A percentile compares a stretch with the other conserved stretches of the same genome.
Evolutionary conservation across 192 early-diverging fungal genomes (phyloP).

Genomic region (Gigaspora rosea): DNA sequence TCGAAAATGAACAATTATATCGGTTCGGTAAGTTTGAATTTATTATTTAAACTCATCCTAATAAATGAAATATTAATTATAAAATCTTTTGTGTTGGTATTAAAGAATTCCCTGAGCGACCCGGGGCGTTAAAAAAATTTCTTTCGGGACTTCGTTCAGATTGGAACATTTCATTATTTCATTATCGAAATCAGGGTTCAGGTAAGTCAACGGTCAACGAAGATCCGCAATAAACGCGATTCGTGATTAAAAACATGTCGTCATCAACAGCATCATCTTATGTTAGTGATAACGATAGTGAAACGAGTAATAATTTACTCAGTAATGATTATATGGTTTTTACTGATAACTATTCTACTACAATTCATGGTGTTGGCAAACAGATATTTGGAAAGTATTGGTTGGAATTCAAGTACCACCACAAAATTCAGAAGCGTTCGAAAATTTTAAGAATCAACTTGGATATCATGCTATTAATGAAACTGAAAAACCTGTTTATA

Average conservation of each 20-base stretch:
- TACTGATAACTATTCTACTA: not conserved
- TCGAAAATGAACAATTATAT: constrained; percentile 85
- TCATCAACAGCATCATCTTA: too few relatives aligned
- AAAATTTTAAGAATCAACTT: constrained; percentile 76
- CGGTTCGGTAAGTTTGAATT: constrained; percentile 64
- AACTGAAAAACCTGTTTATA: constrained; percentile 86
- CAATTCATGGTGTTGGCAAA: not conserved
- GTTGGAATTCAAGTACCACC: constrained; percentile 91
- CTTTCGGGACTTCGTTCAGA: constrained; percentile 64
- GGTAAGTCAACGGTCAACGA: constrained; percentile 6
- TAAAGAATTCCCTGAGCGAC: constrained; percentile 88
- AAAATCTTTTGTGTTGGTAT: not conserved
- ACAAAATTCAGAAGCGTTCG: constrained; percentile 62
- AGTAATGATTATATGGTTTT: not conserved
- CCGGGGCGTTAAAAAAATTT: constrained; percentile 90
- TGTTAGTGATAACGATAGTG: not conserved
- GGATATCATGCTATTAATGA: constrained; percentile 91
- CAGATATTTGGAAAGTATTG: constrained; percentile 91
- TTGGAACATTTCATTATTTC: constrained; percentile 90
- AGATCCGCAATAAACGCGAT: too few relatives aligned
- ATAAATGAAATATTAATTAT: not conserved
- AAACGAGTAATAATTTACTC: not conserved
- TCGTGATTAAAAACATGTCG: too few relatives aligned
- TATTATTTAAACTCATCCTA: not conserved
- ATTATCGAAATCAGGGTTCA: constrained; percentile 95